These are phyloP conservation scores for Pichia cactophila DNA, from an alignment of 1,139 yeast species.

Conservation along the genomic window DNA sequence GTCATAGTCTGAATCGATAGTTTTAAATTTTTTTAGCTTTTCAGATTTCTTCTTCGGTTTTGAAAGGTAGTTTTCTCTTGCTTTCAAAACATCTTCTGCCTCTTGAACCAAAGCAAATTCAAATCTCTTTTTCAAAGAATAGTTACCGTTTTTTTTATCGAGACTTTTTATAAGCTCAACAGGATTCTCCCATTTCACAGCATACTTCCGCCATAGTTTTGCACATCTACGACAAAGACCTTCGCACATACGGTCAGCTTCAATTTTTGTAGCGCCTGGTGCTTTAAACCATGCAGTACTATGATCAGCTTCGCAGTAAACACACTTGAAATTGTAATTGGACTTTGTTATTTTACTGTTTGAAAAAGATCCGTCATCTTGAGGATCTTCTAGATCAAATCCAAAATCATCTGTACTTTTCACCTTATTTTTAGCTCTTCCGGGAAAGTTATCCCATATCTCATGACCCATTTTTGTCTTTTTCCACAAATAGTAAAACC, in stretches of 20 bases:
- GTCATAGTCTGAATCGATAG: conserved; percentile 12
- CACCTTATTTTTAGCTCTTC: conserved; percentile 52
- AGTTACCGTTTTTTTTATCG: conserved; percentile 34
- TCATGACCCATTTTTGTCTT: conserved; percentile 66
- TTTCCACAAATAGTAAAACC: conserved; percentile 88
- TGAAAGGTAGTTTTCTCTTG: conserved; percentile 31
- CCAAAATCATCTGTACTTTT: conserved; percentile 33
- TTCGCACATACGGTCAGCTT: conserved; percentile 19
- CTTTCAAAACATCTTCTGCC: conserved; percentile 48
- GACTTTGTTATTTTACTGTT: conserved; percentile 35
- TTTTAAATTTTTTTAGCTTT: conserved; percentile 10
- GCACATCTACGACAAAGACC: conserved; percentile 88
- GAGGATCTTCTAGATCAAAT: conserved; percentile 44
- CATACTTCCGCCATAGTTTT: conserved; percentile 83
- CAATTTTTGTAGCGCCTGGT: conserved; percentile 43
- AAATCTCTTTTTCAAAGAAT: conserved; percentile 50
- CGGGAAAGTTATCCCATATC: conserved; percentile 81
- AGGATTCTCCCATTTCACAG: conserved; percentile 84
- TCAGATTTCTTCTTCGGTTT: conserved; percentile 14
- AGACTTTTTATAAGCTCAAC: conserved; percentile 51
- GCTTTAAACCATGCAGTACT: conserved; percentile 66
- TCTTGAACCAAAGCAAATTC: conserved; percentile 73
- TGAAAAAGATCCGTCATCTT: conserved; percentile 68
- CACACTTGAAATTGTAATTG: conserved; percentile 45
- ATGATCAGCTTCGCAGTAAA: conserved; percentile 49